Conservation (phyloP, 352 stramenopile genomes). For the Peronosclerospora sorghi region DNA sequence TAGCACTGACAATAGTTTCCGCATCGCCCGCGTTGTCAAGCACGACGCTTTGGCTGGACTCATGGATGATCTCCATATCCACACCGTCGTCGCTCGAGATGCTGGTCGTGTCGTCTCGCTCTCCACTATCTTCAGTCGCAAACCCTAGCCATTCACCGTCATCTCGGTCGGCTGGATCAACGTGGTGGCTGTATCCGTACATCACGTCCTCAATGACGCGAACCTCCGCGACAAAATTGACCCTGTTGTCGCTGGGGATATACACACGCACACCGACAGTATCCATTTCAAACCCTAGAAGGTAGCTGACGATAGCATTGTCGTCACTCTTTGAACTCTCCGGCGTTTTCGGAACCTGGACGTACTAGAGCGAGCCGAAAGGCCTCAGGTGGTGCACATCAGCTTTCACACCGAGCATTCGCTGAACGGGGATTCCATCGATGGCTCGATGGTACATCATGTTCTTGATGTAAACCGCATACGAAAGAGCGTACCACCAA, state of each 20-base stretch:
- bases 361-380: conserved; percentile 3
- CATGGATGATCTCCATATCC: background rate
- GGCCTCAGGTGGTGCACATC: conserved; percentile 4
- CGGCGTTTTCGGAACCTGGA: background rate
- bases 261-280: conserved; percentile 2
- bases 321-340: background rate
- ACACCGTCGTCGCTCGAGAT: background rate
- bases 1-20: no score
- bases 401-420: conserved; percentile 1
- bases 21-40: no score
- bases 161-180: background rate
- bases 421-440: conserved; percentile 1
- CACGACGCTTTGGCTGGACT: background rate
- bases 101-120: background rate
- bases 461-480: conserved; percentile 1
- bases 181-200: background rate
- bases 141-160: background rate
- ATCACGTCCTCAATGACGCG: background rate
- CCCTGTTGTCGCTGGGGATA: conserved; percentile 1
- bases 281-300: conserved; percentile 2
- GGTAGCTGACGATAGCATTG: conserved; percentile 1
- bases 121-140: background rate
- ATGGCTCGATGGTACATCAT: background rate
- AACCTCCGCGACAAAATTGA: conserved; percentile 1
- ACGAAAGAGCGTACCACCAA: conserved; percentile 4